Evolutionary conservation across 2,329 filamentous ascomycete genomes (phyloP).

Genomic region (Ustulina deusta): DNA sequence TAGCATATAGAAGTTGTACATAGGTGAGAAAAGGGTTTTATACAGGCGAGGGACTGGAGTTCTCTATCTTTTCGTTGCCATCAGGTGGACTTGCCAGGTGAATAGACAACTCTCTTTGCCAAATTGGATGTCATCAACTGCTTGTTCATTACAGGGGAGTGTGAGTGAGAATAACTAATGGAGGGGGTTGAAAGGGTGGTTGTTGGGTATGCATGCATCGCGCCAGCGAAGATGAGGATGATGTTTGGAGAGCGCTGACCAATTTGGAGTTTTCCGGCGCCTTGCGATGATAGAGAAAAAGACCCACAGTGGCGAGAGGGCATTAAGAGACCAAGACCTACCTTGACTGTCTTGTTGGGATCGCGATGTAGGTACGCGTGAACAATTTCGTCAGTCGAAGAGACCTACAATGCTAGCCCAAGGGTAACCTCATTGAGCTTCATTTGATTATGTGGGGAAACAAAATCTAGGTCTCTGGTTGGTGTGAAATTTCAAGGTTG

Average conservation of each 20-base stretch:
- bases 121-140: not conserved
- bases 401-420: not conserved
- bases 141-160: not conserved
- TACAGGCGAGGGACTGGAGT: not conserved
- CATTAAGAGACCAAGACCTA: not conserved
- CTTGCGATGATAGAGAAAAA: not conserved
- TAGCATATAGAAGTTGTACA: not conserved
- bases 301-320: not conserved
- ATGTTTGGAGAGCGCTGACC: not conserved
- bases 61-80: not conserved
- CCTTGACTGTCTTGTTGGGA: not conserved
- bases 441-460: constrained; percentile 21
- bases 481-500: constrained; percentile 11
- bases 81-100: not conserved
- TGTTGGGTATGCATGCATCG: constrained; percentile 26
- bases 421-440: not conserved
- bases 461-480: constrained; percentile 8
- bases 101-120: not conserved
- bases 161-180: constrained; percentile 1
- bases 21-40: not conserved
- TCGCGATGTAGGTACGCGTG: constrained; percentile 11
- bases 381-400: constrained; percentile 16
- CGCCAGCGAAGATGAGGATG: not conserved
- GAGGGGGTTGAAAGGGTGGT: not conserved
- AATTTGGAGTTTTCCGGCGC: not conserved